Evolutionary conservation across 1,284 basidiomycete genomes (phyloP).

Genomic region (Sporisorium graminicola): DNA sequence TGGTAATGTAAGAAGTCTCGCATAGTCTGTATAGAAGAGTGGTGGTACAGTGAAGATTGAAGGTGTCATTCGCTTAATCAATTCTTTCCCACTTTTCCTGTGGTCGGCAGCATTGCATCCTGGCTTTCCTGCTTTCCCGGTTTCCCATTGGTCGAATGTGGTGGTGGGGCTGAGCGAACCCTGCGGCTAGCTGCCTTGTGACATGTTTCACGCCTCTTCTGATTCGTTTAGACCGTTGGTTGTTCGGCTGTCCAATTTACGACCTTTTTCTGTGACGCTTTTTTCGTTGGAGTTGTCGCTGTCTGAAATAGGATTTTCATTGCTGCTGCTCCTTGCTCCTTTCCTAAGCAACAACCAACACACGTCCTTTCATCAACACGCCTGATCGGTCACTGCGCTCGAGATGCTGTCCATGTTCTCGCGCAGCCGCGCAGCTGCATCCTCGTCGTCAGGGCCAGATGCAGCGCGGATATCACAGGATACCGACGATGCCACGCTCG

Average conservation of each 20-base stretch:
- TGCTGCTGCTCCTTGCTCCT: background rate
- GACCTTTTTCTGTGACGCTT: background rate
- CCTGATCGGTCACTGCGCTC: background rate
- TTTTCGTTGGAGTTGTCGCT: background rate
- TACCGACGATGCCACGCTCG: constrained; percentile 36
- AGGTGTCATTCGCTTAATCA: no score
- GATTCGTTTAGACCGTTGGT: background rate
- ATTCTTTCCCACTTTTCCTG: no score
- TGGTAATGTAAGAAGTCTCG: no score
- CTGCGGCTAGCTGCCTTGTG: background rate
- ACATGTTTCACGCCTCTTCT: background rate
- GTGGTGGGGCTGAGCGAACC: background rate
- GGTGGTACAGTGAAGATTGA: no score
- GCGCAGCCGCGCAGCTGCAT: background rate
- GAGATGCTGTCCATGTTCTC: constrained; percentile 5
- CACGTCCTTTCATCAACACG: no score
- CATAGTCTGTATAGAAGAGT: no score
- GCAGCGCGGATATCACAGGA: constrained; percentile 19
- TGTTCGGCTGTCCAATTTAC: background rate
- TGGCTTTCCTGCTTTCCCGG: no score
- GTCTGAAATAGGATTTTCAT: background rate
- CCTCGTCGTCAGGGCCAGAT: background rate
- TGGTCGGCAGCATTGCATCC: no score
- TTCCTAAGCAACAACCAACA: background rate
- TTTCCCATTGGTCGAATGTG: background rate